Evolutionary conservation across 345 rosid genomes (phyloP), one percentile per base, ranked within the genome.

Genomic region (Salix exigua): DNA sequence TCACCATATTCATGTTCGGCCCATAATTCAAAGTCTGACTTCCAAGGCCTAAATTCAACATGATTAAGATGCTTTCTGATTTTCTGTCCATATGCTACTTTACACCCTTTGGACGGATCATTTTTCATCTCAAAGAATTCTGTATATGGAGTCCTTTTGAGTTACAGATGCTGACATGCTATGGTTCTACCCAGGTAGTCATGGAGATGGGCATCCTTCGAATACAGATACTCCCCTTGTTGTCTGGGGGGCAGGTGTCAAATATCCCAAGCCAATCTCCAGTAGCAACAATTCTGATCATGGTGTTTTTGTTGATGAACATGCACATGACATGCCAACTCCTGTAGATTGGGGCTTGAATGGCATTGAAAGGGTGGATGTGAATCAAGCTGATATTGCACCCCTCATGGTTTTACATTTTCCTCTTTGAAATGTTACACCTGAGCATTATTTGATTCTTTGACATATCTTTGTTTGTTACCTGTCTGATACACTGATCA

Each of bases 351-450:
- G 99, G 99, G 97, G 91, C 67, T 94, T 93, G 72, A 81, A 82
- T 71, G 88, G 82, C 51, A 82, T 93, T 66, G 99, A 95, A 87
- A 90, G 99, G 81, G 91, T 93, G 72, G 97, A 95, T 80, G 97
- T 95, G 79, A 95, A 93, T 86, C 99, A 95, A 89, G 97, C 97
- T 80, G 97, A 95, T 88, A 91, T 95, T 79, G 92, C 99, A 81
- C 90, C 97, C 16, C 86, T 93, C 50, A 91, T 95, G 99, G 99
- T 95, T 83, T 65, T 77, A 65, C 26, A 80, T 78, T 69, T 73
- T 65, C 50, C 50, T 5, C 64, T 75, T 64, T 35, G 69, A 21
- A 28, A 44, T 55, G 66, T 40, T 51, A 17, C 68, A n/a, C 51
- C 75, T 55, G 19, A 66, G 38, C 38, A 44, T 50, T 25, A 64